phyloP scores from a whole-genome alignment of 2,329 filamentous ascomycete species.

The Aspergillus neoniger region DNA sequence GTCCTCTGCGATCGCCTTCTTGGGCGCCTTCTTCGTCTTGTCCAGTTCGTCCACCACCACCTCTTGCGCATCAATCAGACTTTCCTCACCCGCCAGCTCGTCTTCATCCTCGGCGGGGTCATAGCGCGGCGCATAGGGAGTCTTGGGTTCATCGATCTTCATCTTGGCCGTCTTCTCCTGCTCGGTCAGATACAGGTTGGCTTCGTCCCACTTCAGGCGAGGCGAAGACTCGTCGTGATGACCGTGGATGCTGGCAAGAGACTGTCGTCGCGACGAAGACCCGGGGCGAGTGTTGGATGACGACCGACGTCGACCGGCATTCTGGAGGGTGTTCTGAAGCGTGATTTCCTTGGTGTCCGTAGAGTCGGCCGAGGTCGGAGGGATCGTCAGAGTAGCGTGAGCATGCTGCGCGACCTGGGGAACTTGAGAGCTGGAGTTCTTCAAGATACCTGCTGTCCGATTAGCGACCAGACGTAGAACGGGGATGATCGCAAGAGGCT shows the following conservation, averaged over 20 bases:
- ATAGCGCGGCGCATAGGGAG: constrained; percentile 90
- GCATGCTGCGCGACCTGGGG: constrained; percentile 61
- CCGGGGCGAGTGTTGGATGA: constrained; percentile 70
- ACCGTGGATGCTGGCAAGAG: constrained; percentile 53
- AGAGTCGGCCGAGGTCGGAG: constrained; percentile 46
- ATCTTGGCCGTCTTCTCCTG: constrained; percentile 94
- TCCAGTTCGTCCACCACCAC: constrained; percentile 70
- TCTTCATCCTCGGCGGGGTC: constrained; percentile 85
- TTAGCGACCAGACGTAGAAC: background rate
- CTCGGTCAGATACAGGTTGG: constrained; percentile 94
- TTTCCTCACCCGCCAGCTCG: constrained; percentile 51
- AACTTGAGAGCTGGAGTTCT: constrained; percentile 67
- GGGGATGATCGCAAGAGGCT: background rate
- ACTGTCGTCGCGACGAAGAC: constrained; percentile 70
- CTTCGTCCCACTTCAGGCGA: constrained; percentile 97
- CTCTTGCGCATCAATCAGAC: constrained; percentile 67
- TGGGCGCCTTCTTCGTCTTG: constrained; percentile 44
- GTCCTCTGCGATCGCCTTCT: constrained; percentile 58
- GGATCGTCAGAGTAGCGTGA: constrained; percentile 38
- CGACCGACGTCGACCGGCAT: constrained; percentile 84
- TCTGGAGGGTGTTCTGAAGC: constrained; percentile 89
- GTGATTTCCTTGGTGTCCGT: constrained; percentile 79
- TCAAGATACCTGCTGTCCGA: constrained; percentile 75
- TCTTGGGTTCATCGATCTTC: constrained; percentile 99
- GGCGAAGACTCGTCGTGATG: constrained; percentile 63